Conservation (phyloP, 495 filamentous ascomycete genomes). For the Acidomyces sp. region DNA sequence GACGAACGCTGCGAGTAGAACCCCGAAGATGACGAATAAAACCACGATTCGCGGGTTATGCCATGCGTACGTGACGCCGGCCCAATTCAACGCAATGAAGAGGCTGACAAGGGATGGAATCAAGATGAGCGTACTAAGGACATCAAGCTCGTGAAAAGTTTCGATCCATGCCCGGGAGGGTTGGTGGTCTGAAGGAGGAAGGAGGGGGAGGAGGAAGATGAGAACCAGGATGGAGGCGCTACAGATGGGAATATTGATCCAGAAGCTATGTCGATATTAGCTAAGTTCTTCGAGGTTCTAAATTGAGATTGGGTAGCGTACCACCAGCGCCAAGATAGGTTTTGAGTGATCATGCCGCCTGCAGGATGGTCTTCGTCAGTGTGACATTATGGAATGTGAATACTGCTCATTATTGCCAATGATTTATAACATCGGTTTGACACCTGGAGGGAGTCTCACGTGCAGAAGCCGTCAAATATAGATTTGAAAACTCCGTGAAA, state of each 20-base stretch:
- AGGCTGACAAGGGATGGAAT: neutral
- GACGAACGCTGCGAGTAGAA: neutral
- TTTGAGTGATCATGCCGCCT: neutral
- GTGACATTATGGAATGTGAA: too few species aligned
- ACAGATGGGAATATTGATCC: neutral
- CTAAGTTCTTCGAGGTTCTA: neutral
- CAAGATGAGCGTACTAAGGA: neutral
- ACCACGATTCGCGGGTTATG: constrained; percentile 6
- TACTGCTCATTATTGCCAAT: too few species aligned
- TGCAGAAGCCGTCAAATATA: too few species aligned
- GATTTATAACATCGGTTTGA: too few species aligned
- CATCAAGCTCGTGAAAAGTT: constrained; percentile 1
- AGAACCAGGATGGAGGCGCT: neutral
- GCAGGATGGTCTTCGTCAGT: too few species aligned
- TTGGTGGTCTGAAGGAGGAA: too few species aligned
- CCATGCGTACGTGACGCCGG: constrained; percentile 5
- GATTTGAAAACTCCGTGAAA: too few species aligned
- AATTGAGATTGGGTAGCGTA: neutral
- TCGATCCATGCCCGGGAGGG: too few species aligned
- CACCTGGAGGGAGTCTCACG: too few species aligned
- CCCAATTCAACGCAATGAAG: constrained; percentile 2
- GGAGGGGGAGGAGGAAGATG: too few species aligned
- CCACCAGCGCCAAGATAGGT: constrained; percentile 4
- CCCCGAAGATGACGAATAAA: neutral
- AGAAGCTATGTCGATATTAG: neutral